These are phyloP conservation scores for Diplodia seriata DNA, from an alignment of 2,329 filamentous ascomycete species.

Conservation along the genomic window DNA sequence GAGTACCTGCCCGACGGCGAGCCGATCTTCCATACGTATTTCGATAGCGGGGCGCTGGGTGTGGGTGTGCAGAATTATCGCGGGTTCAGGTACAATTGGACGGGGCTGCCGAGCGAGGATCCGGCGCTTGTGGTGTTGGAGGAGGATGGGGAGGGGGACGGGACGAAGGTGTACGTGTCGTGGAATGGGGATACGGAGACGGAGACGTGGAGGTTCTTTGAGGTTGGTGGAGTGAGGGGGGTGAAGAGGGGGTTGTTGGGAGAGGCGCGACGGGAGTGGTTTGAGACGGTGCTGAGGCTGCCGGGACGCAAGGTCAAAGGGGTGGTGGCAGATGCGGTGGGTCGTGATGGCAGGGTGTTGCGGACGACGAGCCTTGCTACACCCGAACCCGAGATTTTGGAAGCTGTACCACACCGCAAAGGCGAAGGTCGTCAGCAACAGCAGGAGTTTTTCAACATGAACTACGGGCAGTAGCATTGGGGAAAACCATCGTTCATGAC, in stretches of 20 bases:
- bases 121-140: conserved; percentile 35
- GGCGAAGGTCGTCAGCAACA: not conserved
- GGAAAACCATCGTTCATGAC: not conserved
- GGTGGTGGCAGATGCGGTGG: conserved; percentile 18
- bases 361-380: not conserved
- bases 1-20: conserved; percentile 55
- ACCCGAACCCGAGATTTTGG: not conserved
- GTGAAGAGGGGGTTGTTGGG: not conserved
- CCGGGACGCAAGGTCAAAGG: not conserved
- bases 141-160: conserved; percentile 7
- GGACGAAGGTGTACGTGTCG: conserved; percentile 36
- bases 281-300: conserved; percentile 9
- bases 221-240: not conserved
- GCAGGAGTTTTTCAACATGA: not conserved
- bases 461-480: not conserved
- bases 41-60: conserved; percentile 38
- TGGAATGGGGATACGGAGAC: conserved; percentile 41
- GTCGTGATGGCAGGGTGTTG: not conserved
- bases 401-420: not conserved
- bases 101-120: conserved; percentile 35
- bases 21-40: conserved; percentile 52
- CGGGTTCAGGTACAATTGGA: conserved; percentile 41
- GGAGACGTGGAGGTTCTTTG: not conserved
- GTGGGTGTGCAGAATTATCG: conserved; percentile 48
- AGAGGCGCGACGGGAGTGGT: not conserved